phyloP scores from a whole-genome alignment of 1,284 basidiomycete species.

The Tilletiopsis washingtonensis region DNA sequence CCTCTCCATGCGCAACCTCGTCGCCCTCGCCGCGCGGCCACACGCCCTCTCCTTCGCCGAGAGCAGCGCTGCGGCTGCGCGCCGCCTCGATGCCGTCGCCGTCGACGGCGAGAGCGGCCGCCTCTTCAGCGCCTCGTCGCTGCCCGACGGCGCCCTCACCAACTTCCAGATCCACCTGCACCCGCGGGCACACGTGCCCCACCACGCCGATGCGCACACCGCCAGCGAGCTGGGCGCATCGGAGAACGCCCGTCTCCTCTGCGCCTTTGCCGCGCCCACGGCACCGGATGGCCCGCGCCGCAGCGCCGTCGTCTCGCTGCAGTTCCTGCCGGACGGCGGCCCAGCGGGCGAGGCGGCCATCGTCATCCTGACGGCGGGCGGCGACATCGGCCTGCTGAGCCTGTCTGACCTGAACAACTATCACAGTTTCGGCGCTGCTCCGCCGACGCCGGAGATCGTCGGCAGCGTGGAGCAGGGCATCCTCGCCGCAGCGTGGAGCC shows the following conservation, averaged over 20 bases:
- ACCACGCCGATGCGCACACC: background rate
- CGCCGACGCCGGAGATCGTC: conserved; percentile 25
- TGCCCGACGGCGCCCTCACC: background rate
- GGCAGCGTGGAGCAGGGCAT: conserved; percentile 82
- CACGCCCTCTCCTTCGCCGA: background rate
- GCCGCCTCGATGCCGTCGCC: background rate
- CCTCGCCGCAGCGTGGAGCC: conserved; percentile 74
- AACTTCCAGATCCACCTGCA: background rate
- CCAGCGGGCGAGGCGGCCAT: conserved; percentile 26
- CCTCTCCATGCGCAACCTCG: background rate
- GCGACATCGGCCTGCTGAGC: conserved; percentile 35
- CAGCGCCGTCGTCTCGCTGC: conserved; percentile 22
- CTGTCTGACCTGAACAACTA: too few species aligned
- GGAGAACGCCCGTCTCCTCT: background rate
- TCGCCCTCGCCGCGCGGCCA: background rate
- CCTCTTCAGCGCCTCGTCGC: background rate
- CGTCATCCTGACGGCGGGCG: conserved; percentile 32
- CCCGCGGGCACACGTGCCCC: background rate
- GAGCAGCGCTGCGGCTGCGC: background rate
- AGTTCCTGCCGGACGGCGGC: conserved; percentile 38
- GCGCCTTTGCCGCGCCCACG: background rate
- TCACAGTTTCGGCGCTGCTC: conserved; percentile 3
- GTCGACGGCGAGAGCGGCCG: background rate
- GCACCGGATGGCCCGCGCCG: conserved; percentile 6
- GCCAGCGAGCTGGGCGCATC: background rate